Conservation (phyloP, 2,329 filamentous ascomycete species). For the Boeremia lycopersici region DNA sequence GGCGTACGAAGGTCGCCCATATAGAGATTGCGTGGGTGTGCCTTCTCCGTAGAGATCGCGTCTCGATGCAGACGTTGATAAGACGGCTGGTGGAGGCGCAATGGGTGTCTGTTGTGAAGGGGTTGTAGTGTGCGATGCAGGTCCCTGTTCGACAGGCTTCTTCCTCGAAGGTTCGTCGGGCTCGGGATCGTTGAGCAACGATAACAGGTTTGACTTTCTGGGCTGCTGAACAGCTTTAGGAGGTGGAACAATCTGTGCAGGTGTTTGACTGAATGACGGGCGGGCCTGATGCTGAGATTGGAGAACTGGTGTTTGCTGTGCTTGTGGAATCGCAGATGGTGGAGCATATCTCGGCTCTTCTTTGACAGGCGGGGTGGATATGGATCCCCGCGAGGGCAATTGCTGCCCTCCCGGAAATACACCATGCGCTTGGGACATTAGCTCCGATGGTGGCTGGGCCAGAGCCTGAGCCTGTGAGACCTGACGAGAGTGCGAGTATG, state of each 20-base stretch:
- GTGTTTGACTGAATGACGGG: constrained; percentile 27
- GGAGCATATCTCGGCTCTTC: constrained; percentile 42
- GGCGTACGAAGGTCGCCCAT: constrained; percentile 34
- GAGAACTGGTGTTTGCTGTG: constrained; percentile 26
- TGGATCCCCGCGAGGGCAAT: constrained; percentile 28
- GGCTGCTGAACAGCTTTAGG: constrained; percentile 41
- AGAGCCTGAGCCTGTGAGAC: constrained; percentile 32
- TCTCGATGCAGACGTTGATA: constrained; percentile 33
- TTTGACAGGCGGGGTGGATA: constrained; percentile 42
- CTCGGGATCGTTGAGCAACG: constrained; percentile 47
- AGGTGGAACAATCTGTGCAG: constrained; percentile 25
- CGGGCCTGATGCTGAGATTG: constrained; percentile 31
- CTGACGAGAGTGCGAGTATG: constrained; percentile 38
- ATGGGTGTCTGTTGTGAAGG: constrained; percentile 43
- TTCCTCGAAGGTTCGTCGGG: constrained; percentile 44
- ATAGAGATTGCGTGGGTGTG: constrained; percentile 32
- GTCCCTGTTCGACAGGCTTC: constrained; percentile 40
- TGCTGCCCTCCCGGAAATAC: constrained; percentile 29
- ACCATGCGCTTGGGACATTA: constrained; percentile 26
- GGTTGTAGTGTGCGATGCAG: constrained; percentile 43
- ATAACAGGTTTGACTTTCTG: constrained; percentile 47
- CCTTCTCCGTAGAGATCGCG: constrained; percentile 36
- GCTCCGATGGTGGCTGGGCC: constrained; percentile 29
- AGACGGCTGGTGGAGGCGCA: constrained; percentile 37
- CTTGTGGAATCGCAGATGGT: constrained; percentile 24